Conservation (phyloP, 805 yeast species). For the Pichia paraexigua region DNA sequence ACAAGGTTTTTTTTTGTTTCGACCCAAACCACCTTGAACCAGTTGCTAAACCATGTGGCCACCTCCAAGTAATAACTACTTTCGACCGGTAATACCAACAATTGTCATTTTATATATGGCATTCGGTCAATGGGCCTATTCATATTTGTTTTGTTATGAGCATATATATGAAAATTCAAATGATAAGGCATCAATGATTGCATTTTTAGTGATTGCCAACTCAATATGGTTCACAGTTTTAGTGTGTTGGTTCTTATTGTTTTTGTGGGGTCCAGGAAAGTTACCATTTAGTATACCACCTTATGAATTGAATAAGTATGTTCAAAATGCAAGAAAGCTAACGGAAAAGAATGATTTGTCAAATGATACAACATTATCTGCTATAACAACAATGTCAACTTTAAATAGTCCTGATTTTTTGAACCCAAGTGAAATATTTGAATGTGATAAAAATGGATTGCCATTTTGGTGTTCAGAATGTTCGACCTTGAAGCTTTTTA, state of each 20-base stretch:
- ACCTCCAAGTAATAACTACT: not conserved
- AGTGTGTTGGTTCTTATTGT: slow-evolving; percentile 38
- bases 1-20: too few relatives aligned
- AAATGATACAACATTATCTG: not conserved
- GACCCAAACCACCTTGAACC: not conserved
- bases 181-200: slow-evolving; percentile 24
- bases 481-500: slow-evolving; percentile 51
- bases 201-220: slow-evolving; percentile 26
- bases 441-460: slow-evolving; percentile 64
- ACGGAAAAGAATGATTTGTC: slow-evolving; percentile 4
- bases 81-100: slow-evolving; percentile 10
- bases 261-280: slow-evolving; percentile 52
- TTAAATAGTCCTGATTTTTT: slow-evolving; percentile 14
- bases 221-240: slow-evolving; percentile 22
- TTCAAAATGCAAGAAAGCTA: slow-evolving; percentile 13
- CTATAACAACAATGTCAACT: not conserved
- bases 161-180: slow-evolving; percentile 37
- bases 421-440: slow-evolving; percentile 49
- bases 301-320: slow-evolving; percentile 23
- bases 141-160: slow-evolving; percentile 22
- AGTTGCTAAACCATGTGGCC: not conserved
- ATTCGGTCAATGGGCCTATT: slow-evolving; percentile 23
- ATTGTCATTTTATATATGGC: slow-evolving; percentile 17
- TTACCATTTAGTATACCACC: slow-evolving; percentile 32
- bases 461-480: slow-evolving; percentile 73